Conservation (phyloP, 1,284 basidiomycete species). For the Veloboletus limbatus region DNA sequence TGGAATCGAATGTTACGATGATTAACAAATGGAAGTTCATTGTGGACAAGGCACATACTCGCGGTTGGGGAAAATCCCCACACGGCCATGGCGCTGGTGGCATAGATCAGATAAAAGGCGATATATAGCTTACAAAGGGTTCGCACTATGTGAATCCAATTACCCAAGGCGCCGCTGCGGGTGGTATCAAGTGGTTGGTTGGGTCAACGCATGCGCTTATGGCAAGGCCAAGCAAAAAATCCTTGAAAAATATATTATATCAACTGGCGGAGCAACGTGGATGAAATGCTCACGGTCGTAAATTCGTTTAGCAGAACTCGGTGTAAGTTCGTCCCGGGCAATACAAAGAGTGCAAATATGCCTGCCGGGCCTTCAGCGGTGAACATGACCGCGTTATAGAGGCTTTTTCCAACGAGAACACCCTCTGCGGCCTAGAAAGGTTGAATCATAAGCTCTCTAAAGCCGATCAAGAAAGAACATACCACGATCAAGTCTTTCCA, state of each 20-base stretch:
- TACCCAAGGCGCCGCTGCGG: conserved; percentile 48
- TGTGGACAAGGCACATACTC: conserved; percentile 31
- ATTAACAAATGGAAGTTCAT: background rate
- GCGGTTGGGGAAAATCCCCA: conserved; percentile 58
- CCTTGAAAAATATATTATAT: too few species aligned
- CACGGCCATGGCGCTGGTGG: conserved; percentile 47
- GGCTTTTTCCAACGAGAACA: conserved; percentile 42
- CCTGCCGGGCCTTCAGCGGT: conserved; percentile 61
- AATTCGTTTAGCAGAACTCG: conserved; percentile 66
- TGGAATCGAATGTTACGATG: conserved; percentile 18
- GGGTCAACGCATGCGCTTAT: conserved; percentile 62
- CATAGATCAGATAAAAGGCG: conserved; percentile 8
- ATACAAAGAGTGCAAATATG: conserved; percentile 54
- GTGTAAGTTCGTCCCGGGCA: conserved; percentile 49
- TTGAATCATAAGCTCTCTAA: background rate
- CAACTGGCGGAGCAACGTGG: too few species aligned
- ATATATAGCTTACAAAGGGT: background rate
- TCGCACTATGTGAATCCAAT: conserved; percentile 52
- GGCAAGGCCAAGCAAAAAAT: conserved; percentile 58
- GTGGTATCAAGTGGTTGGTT: conserved; percentile 58
- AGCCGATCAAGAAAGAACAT: conserved; percentile 8
- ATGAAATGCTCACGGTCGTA: conserved; percentile 45
- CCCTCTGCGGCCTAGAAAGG: conserved; percentile 37
- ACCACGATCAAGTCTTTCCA: conserved; percentile 52
- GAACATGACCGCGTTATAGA: conserved; percentile 45